Evolutionary conservation across 1,284 basidiomycete species (phyloP).

Genomic region (Phaffia rhodozyma): DNA sequence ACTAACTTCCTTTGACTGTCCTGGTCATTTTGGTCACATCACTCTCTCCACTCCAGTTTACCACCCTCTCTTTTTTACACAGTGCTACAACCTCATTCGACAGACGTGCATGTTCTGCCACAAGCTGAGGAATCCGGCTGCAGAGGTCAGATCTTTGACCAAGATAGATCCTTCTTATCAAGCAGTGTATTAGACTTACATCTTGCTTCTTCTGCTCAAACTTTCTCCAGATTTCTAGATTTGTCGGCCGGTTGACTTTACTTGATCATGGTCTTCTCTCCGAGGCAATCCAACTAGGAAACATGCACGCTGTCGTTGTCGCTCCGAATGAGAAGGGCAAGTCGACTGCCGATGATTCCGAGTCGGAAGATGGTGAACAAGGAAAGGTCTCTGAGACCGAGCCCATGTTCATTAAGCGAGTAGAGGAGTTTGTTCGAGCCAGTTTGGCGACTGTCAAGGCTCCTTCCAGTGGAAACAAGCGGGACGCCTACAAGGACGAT

Average conservation of each 20-base stretch:
- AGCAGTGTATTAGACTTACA: neutral
- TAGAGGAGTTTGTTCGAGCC: conserved; percentile 63
- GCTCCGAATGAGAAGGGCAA: conserved; percentile 21
- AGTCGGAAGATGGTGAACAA: conserved; percentile 33
- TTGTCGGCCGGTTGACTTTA: conserved; percentile 73
- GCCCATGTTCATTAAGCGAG: conserved; percentile 53
- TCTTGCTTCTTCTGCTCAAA: neutral
- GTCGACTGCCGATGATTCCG: conserved; percentile 27
- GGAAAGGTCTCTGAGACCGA: conserved; percentile 41
- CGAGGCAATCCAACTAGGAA: conserved; percentile 64
- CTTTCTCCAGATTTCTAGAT: conserved; percentile 55
- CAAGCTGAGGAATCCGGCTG: conserved; percentile 67
- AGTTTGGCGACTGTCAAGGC: conserved; percentile 40
- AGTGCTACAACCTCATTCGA: conserved; percentile 78
- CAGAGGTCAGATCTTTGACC: conserved; percentile 48
- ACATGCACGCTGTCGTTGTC: conserved; percentile 36
- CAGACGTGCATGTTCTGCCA: conserved; percentile 95
- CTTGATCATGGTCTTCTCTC: conserved; percentile 81
- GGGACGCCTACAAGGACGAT: conserved; percentile 79
- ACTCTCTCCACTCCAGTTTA: conserved; percentile 91
- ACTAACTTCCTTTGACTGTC: conserved; percentile 83
- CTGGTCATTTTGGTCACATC: conserved; percentile 99
- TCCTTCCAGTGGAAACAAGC: conserved; percentile 38
- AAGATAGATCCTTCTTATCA: neutral
- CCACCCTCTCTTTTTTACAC: conserved; percentile 91